Conservation (phyloP, 2,329 filamentous ascomycete species). For the Ceratocystiopsis brevicomis region DNA sequence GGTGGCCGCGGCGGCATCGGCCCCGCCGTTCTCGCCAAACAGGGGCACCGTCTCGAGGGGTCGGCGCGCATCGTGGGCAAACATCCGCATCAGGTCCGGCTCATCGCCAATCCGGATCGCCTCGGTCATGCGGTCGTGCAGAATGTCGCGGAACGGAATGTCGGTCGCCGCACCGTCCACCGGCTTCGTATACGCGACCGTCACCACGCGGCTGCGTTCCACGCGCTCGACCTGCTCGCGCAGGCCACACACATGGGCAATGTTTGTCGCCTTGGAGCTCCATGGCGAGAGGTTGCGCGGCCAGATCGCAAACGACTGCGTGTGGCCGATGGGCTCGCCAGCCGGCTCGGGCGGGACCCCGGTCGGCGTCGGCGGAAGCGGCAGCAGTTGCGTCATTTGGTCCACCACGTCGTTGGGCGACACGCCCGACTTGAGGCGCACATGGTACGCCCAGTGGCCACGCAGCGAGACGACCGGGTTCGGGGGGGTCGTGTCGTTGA, state of each 20-base stretch:
- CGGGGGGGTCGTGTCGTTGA: constrained; percentile 18
- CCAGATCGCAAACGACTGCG: constrained; percentile 46
- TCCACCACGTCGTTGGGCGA: constrained; percentile 22
- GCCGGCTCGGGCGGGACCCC: constrained; percentile 2
- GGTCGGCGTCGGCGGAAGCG: constrained; percentile 16
- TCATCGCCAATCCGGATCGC: constrained; percentile 36
- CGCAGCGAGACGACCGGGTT: constrained; percentile 28
- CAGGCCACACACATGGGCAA: constrained; percentile 79
- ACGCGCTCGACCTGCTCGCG: constrained; percentile 53
- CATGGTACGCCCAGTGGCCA: constrained; percentile 46
- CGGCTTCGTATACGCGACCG: constrained; percentile 39
- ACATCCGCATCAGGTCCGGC: constrained; percentile 53
- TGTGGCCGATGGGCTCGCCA: constrained; percentile 22
- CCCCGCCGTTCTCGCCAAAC: constrained; percentile 27
- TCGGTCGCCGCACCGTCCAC: constrained; percentile 15
- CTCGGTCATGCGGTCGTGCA: constrained; percentile 95
- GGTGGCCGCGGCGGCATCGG: constrained; percentile 13
- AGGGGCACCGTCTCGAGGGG: constrained; percentile 62
- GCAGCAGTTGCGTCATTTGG: constrained; percentile 26
- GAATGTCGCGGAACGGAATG: constrained; percentile 42
- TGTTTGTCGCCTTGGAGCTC: constrained; percentile 91
- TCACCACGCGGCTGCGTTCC: constrained; percentile 69
- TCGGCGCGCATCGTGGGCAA: constrained; percentile 43
- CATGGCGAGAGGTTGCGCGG: constrained; percentile 86
- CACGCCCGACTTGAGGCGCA: constrained; percentile 34